Evolutionary conservation across 257 asterid genomes (phyloP).

Genomic region (Pogostemon cablin): DNA sequence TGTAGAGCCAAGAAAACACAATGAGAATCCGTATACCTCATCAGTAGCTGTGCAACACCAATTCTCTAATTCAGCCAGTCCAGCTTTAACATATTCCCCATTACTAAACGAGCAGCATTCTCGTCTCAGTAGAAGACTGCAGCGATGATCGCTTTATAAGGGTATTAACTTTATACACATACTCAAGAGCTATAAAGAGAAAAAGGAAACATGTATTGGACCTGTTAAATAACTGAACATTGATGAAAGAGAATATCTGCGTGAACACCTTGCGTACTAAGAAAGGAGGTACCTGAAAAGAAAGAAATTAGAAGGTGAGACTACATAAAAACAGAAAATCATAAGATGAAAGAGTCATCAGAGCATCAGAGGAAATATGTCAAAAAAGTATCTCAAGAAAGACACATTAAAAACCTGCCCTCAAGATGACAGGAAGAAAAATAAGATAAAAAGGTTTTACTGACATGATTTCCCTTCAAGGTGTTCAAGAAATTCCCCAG

Average conservation of each 20-base stretch:
- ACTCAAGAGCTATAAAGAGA: constrained; percentile 26
- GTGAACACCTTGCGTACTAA: constrained; percentile 98
- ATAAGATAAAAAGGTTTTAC: constrained; percentile 37
- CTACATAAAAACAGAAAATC: neutral
- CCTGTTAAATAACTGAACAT: constrained; percentile 98
- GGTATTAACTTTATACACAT: constrained; percentile 15
- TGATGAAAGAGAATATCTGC: constrained; percentile 95
- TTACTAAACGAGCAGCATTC: constrained; percentile 98
- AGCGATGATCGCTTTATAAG: constrained; percentile 25
- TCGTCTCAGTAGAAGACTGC: constrained; percentile 89
- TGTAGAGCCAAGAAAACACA: constrained; percentile 9
- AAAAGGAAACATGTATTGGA: constrained; percentile 32
- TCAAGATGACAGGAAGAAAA: constrained; percentile 23
- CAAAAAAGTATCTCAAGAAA: constrained; percentile 9
- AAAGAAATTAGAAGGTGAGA: constrained; percentile 24
- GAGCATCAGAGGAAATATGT: neutral
- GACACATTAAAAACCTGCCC: constrained; percentile 20
- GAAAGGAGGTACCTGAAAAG: constrained; percentile 86
- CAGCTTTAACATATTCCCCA: constrained; percentile 96
- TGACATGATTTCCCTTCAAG: constrained; percentile 82
- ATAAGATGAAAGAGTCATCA: neutral
- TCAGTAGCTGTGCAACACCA: constrained; percentile 92
- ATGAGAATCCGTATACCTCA: constrained; percentile 50
- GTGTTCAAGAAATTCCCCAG: constrained; percentile 81
- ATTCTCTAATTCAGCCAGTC: constrained; percentile 86